Evolutionary conservation across 768 basidiomycete species (phyloP).

Genomic region (Cubamyces sp.): DNA sequence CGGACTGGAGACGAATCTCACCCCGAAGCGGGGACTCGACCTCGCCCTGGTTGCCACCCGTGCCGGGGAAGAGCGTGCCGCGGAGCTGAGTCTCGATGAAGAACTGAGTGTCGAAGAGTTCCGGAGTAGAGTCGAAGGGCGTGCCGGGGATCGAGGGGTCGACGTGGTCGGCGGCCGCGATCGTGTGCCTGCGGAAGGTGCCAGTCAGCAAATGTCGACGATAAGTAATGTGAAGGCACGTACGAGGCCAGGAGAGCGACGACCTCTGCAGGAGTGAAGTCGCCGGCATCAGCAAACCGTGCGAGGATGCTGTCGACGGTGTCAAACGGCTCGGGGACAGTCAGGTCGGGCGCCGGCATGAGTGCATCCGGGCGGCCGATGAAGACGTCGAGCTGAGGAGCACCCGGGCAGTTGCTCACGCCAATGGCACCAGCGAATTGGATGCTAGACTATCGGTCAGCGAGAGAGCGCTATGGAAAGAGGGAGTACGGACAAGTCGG

Average conservation of each 20-base stretch:
- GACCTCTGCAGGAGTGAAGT: constrained; percentile 30
- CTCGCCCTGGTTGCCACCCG: constrained; percentile 28
- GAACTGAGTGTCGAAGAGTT: constrained; percentile 34
- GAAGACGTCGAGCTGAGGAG: constrained; percentile 33
- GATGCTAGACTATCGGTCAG: constrained; percentile 22
- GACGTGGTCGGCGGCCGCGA: constrained; percentile 34
- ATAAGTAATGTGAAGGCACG: neutral
- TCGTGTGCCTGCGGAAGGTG: constrained; percentile 26
- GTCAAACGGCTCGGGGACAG: constrained; percentile 29
- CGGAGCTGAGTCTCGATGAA: constrained; percentile 47
- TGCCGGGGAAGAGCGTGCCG: constrained; percentile 31
- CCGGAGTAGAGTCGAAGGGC: constrained; percentile 32
- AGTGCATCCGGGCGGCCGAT: constrained; percentile 20
- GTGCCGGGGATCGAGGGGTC: constrained; percentile 28
- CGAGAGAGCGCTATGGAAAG: no score
- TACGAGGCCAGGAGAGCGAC: constrained; percentile 33
- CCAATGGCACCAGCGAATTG: constrained; percentile 37
- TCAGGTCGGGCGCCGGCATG: constrained; percentile 20
- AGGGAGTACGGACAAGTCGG: constrained; percentile 24
- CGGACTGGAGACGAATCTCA: constrained; percentile 36
- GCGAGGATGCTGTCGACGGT: constrained; percentile 33
- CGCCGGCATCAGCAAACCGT: constrained; percentile 31
- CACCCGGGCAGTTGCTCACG: constrained; percentile 36
- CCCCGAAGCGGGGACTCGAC: constrained; percentile 29
- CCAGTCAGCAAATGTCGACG: neutral